phyloP scores from a whole-genome alignment of 2,329 filamentous ascomycete species.

The Cercospora sesami region DNA sequence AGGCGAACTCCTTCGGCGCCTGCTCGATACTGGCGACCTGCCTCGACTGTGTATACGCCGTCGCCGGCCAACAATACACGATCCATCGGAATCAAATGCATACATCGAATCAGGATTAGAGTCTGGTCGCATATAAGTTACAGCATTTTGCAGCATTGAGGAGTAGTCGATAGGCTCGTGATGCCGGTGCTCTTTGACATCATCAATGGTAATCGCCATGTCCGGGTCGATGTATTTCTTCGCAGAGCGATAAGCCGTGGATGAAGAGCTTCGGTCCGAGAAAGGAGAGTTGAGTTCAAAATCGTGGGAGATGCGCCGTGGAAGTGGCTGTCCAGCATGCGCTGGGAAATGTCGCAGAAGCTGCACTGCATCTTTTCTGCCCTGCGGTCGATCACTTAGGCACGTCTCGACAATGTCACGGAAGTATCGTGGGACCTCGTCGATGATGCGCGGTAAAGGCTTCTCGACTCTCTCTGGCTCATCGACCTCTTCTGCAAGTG shows the following conservation, averaged over 20 bases:
- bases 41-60: conserved; percentile 29
- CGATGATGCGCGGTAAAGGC: conserved; percentile 61
- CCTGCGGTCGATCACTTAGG: conserved; percentile 70
- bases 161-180: conserved; percentile 14
- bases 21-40: conserved; percentile 40
- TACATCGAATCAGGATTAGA: conserved; percentile 48
- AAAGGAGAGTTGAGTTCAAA: conserved; percentile 29
- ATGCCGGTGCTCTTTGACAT: conserved; percentile 39
- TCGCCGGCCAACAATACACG: conserved; percentile 45
- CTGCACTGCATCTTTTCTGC: conserved; percentile 70
- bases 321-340: conserved; percentile 19
- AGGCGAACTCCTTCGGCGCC: conserved; percentile 35
- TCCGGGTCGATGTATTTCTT: conserved; percentile 52
- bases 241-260: conserved; percentile 42
- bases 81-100: conserved; percentile 46
- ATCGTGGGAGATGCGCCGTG: conserved; percentile 16
- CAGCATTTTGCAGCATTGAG: conserved; percentile 23
- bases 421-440: conserved; percentile 75
- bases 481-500: conserved; percentile 80
- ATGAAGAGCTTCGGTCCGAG: conserved; percentile 43
- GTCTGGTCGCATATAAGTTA: conserved; percentile 38
- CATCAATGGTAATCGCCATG: conserved; percentile 47
- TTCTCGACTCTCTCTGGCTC: conserved; percentile 80
- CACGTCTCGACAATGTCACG: conserved; percentile 73
- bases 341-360: conserved; percentile 69